phyloP scores from a whole-genome alignment of 805 yeast species.

The Hanseniaspora taiwanica region DNA sequence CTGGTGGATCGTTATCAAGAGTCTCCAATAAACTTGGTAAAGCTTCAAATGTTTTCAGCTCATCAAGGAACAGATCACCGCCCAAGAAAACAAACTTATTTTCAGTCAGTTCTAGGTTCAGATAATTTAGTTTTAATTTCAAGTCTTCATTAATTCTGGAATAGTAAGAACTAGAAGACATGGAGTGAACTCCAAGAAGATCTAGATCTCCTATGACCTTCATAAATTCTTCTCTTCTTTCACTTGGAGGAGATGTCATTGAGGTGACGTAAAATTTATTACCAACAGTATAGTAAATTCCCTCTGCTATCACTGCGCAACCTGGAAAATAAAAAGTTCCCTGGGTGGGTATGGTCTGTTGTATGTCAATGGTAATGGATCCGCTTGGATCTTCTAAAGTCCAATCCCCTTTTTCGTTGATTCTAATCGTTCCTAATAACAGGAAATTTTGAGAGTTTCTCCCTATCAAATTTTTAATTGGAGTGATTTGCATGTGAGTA shows the following conservation, averaged over 20 bases:
- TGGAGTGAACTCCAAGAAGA: conserved; percentile 37
- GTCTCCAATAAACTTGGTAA: conserved; percentile 46
- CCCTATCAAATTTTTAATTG: conserved; percentile 76
- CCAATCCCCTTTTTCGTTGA: conserved; percentile 53
- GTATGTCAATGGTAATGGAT: conserved; percentile 49
- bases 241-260: conserved; percentile 82
- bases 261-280: conserved; percentile 60
- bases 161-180: conserved; percentile 21
- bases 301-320: conserved; percentile 69
- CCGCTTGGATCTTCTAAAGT: conserved; percentile 75
- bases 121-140: conserved; percentile 35
- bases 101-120: conserved; percentile 42
- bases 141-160: conserved; percentile 51
- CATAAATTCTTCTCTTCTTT: conserved; percentile 48
- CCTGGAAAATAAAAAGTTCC: conserved; percentile 65
- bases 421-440: conserved; percentile 62
- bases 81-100: conserved; percentile 66
- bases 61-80: conserved; percentile 55
- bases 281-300: conserved; percentile 61
- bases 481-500: conserved; percentile 35
- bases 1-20: conserved; percentile 46
- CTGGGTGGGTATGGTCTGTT: conserved; percentile 45
- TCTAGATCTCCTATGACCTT: conserved; percentile 74
- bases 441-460: conserved; percentile 65
- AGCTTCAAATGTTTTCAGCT: conserved; percentile 43